These are phyloP conservation scores for Alternaria solani DNA, from an alignment of 2,329 filamentous ascomycete genomes.

Conservation along the genomic window DNA sequence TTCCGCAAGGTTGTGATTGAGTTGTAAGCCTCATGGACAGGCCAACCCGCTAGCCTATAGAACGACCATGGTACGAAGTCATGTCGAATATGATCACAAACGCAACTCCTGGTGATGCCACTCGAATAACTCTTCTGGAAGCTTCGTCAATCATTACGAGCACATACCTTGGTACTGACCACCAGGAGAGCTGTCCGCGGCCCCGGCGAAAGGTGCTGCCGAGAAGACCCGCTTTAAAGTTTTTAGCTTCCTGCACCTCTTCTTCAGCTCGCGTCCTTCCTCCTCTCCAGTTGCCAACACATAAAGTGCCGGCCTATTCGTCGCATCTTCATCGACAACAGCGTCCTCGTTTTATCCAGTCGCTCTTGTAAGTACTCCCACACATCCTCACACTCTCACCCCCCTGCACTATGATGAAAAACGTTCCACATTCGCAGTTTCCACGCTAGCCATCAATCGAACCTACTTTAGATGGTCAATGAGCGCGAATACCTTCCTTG, in stretches of 20 bases:
- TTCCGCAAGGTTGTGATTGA: slow-evolving; percentile 47
- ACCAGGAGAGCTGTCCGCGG: not conserved
- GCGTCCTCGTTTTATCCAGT: not conserved
- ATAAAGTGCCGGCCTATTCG: not conserved
- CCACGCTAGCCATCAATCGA: slow-evolving; percentile 76
- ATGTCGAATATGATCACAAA: not conserved
- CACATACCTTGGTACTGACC: not conserved
- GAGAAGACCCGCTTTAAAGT: slow-evolving; percentile 12
- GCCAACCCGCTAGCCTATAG: not conserved
- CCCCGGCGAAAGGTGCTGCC: slow-evolving; percentile 9
- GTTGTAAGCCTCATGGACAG: slow-evolving; percentile 11
- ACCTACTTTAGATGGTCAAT: slow-evolving; percentile 71
- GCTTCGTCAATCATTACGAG: not conserved
- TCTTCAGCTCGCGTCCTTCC: slow-evolving; percentile 4
- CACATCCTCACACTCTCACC: not conserved
- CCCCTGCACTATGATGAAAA: slow-evolving; percentile 69
- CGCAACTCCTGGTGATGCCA: not conserved
- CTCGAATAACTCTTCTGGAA: not conserved
- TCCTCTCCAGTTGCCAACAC: slow-evolving; percentile 5
- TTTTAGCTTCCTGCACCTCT: slow-evolving; percentile 13
- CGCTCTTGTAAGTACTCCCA: slow-evolving; percentile 10
- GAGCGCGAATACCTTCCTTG: slow-evolving; percentile 75
- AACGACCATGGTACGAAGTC: not conserved
- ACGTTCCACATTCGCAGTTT: slow-evolving; percentile 85
- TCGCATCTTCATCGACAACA: not conserved